These are phyloP conservation scores for Nevesoporus exiguus DNA, from an alignment of 768 basidiomycete genomes.

Conservation along the genomic window DNA sequence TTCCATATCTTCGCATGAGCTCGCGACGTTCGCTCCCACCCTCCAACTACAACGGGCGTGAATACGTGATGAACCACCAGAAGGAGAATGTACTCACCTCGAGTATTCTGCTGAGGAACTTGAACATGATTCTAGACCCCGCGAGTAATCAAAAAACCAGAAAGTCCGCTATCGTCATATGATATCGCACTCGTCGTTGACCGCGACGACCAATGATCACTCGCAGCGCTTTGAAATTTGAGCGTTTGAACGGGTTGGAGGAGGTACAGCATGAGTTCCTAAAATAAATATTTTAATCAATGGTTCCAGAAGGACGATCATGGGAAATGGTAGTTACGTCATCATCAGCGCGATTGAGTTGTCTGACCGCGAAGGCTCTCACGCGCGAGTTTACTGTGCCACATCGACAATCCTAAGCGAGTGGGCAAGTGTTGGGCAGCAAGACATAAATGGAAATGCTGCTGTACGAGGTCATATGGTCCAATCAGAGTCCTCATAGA, in stretches of 20 bases:
- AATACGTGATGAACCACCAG: background rate
- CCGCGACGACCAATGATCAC: conserved; percentile 72
- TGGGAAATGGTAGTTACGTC: conserved; percentile 54
- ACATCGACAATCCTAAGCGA: too few species aligned
- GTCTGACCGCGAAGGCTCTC: conserved; percentile 89
- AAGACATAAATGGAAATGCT: too few species aligned
- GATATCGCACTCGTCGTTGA: conserved; percentile 72
- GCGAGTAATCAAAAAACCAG: conserved; percentile 86
- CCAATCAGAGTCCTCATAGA: too few species aligned
- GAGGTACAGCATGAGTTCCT: conserved; percentile 92
- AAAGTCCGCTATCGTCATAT: conserved; percentile 88
- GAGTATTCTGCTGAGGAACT: conserved; percentile 83
- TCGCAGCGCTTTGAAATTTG: conserved; percentile 87
- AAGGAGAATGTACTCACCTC: conserved; percentile 50
- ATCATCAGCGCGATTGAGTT: conserved; percentile 88
- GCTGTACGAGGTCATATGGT: too few species aligned
- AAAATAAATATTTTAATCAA: conserved; percentile 5
- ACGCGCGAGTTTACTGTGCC: conserved; percentile 88
- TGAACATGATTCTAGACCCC: conserved; percentile 82
- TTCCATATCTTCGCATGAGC: conserved; percentile 86
- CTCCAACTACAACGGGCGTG: conserved; percentile 45
- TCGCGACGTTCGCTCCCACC: conserved; percentile 82
- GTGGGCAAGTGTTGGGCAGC: too few species aligned
- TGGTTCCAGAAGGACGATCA: background rate
- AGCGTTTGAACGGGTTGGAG: conserved; percentile 96